Evolutionary conservation across 345 rosid genomes (phyloP), one percentile per base, ranked within the genome.

Genomic region (Eucalyptus erythrocorys): DNA sequence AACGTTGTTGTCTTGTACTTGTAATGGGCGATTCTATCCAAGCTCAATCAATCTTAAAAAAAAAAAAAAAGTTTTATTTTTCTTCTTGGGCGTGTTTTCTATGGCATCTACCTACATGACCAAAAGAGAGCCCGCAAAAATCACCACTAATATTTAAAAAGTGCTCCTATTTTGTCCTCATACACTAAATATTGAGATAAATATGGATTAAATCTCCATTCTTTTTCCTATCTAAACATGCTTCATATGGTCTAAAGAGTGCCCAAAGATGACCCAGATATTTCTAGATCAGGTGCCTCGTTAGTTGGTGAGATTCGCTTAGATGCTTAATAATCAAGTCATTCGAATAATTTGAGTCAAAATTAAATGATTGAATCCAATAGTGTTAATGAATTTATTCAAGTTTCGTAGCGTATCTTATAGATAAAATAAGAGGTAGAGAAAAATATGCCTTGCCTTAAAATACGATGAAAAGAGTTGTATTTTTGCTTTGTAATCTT

Each of bases 391-490:
- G 12, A 55, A 22, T 55, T 55, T 55, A 22, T 55, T 55, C 3
- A 0, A 22, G 61, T 55, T 55, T 9, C 6, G 0, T 55, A 24
- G 57, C 0, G 0, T 24, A 4, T 55, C 61, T 24, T 24, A 9
- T 8, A 24, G 1, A 24, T 55, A 55, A 55, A 55, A 10, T 55
- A 55, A 55, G 61, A 55, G 61, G 30, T 55, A 24, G 30, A 22
- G 24, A 4, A 55, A 55, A 55, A 24, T 55, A 24, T 1, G 3
- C 61, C 2, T 55, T 26, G 24, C 61, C 30, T 55, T 55, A 55
- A 3, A 24, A 55, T 55, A 24, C 10, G 61, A 55, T 4, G 13
- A 24, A 22, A 55, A 55, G 0, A 55, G 10, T 1, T 55, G 3
- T 55, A 22, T 55, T 9, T 55, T 55, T 26, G 13, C 61, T 55